Evolutionary conservation across 495 filamentous ascomycete species (phyloP).

Genomic region (Bacidia rubella): DNA sequence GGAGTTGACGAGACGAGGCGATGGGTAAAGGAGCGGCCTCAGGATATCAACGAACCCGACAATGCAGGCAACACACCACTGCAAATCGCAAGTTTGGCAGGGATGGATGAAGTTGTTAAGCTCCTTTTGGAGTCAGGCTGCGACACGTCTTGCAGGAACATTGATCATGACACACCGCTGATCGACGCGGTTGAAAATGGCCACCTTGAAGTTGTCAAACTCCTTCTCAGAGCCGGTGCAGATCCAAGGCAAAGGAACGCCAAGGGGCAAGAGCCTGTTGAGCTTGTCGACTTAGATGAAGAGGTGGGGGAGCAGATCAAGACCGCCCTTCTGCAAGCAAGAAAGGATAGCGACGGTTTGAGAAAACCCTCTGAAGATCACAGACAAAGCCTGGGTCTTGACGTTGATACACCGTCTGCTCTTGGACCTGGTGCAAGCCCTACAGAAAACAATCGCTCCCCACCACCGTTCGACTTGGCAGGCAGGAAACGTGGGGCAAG

Average conservation of each 20-base stretch:
- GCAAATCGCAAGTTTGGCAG: slow-evolving; percentile 78
- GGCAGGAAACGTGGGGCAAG: slow-evolving; percentile 40
- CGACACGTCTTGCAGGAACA: slow-evolving; percentile 65
- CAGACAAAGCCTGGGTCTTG: slow-evolving; percentile 24
- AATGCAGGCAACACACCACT: slow-evolving; percentile 89
- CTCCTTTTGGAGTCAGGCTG: slow-evolving; percentile 66
- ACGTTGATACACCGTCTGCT: slow-evolving; percentile 49
- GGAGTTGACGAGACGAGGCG: slow-evolving; percentile 61
- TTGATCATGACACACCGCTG: slow-evolving; percentile 81
- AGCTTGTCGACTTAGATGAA: slow-evolving; percentile 56
- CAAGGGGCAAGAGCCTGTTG: slow-evolving; percentile 75
- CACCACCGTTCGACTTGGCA: slow-evolving; percentile 31
- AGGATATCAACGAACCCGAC: slow-evolving; percentile 79
- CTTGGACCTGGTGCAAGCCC: slow-evolving; percentile 54
- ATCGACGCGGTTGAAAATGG: slow-evolving; percentile 94
- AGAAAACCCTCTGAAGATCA: slow-evolving; percentile 54
- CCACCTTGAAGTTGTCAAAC: slow-evolving; percentile 76
- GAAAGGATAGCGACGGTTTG: slow-evolving; percentile 30
- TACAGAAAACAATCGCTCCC: slow-evolving; percentile 39
- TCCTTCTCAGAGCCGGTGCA: slow-evolving; percentile 70
- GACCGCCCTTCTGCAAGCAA: slow-evolving; percentile 32
- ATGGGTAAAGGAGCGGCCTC: slow-evolving; percentile 58
- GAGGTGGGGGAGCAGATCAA: slow-evolving; percentile 51
- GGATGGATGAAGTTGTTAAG: slow-evolving; percentile 60
- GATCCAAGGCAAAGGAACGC: slow-evolving; percentile 80